A percentile compares a stretch with the other conserved stretches of the same genome.
Conservation (phyloP, 352 stramenopile genomes). For the Plasmopara halstedii region DNA sequence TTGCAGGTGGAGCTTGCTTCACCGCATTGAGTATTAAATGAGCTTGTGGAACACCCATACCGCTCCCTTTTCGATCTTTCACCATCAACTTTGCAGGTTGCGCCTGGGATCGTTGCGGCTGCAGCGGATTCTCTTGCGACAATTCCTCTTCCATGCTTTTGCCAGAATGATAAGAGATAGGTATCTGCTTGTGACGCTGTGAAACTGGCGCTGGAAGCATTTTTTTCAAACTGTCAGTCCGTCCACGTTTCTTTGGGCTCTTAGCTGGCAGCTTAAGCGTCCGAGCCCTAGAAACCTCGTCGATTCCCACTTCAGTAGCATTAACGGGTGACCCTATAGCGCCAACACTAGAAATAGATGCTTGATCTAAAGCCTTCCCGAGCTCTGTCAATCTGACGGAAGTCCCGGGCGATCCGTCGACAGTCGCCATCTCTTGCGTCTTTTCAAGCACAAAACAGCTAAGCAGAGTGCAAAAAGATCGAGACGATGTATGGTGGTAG, state of each 20-base stretch:
- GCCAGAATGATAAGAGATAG: slow-evolving; percentile 12
- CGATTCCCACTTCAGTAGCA: slow-evolving; percentile 7
- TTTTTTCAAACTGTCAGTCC: slow-evolving; percentile 79
- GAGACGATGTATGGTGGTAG: neutral
- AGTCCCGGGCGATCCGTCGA: slow-evolving; percentile 29
- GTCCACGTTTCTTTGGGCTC: slow-evolving; percentile 75
- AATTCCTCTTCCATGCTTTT: slow-evolving; percentile 22
- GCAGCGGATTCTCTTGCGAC: slow-evolving; percentile 3
- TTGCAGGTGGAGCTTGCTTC: slow-evolving; percentile 68
- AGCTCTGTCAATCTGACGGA: slow-evolving; percentile 66
- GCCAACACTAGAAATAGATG: slow-evolving; percentile 48
- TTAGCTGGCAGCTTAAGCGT: slow-evolving; percentile 33
- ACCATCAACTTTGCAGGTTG: slow-evolving; percentile 52
- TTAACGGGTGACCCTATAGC: slow-evolving; percentile 6
- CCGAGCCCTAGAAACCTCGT: neutral
- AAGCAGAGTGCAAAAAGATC: neutral
- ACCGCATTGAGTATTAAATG: slow-evolving; percentile 70
- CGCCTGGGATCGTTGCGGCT: slow-evolving; percentile 20
- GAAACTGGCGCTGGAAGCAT: slow-evolving; percentile 54
- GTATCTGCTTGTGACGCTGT: slow-evolving; percentile 55
- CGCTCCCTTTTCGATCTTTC: slow-evolving; percentile 67
- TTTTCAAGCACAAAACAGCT: slow-evolving; percentile 4
- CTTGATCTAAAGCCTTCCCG: slow-evolving; percentile 63
- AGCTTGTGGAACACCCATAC: slow-evolving; percentile 61
- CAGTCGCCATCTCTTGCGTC: slow-evolving; percentile 24